These are phyloP conservation scores for Colletotrichum musicola DNA, from an alignment of 2,329 filamentous ascomycete species.

Conservation along the genomic window DNA sequence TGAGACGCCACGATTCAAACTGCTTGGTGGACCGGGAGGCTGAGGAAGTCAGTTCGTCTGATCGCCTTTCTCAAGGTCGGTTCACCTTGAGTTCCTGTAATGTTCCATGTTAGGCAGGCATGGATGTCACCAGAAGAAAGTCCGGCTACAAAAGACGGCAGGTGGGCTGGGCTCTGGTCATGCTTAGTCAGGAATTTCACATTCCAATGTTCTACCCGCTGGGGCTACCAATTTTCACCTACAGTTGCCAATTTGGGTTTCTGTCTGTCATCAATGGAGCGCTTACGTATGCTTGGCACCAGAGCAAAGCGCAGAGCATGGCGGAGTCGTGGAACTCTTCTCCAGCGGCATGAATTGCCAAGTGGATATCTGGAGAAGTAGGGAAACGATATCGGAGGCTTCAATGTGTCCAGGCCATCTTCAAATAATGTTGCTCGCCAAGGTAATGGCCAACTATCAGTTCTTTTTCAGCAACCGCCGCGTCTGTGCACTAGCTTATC, in stretches of 20 bases:
- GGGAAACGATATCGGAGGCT: slow-evolving; percentile 34
- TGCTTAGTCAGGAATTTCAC: too few species aligned
- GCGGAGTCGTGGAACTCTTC: slow-evolving; percentile 28
- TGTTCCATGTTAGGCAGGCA: neutral
- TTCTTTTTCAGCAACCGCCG: slow-evolving; percentile 8
- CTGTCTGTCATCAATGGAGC: slow-evolving; percentile 26
- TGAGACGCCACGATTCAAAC: neutral
- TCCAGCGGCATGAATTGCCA: slow-evolving; percentile 10
- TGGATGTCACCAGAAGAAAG: neutral
- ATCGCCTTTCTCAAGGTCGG: neutral
- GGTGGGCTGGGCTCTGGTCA: too few species aligned
- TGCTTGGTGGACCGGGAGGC: neutral
- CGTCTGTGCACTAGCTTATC: slow-evolving; percentile 30
- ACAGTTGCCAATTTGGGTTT: slow-evolving; percentile 24
- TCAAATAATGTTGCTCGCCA: slow-evolving; percentile 5
- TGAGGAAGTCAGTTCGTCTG: slow-evolving; percentile 23
- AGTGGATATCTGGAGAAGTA: slow-evolving; percentile 21
- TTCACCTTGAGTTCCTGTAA: neutral
- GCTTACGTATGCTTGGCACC: slow-evolving; percentile 14
- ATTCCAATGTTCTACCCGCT: too few species aligned
- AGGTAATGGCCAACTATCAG: neutral
- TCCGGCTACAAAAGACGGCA: too few species aligned
- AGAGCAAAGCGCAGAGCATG: neutral
- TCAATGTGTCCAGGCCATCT: neutral
- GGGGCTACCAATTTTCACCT: slow-evolving; percentile 16